These are phyloP conservation scores for Oryza rufipogon DNA, from an alignment of 176 grass and related monocot species.

Conservation along the genomic window DNA sequence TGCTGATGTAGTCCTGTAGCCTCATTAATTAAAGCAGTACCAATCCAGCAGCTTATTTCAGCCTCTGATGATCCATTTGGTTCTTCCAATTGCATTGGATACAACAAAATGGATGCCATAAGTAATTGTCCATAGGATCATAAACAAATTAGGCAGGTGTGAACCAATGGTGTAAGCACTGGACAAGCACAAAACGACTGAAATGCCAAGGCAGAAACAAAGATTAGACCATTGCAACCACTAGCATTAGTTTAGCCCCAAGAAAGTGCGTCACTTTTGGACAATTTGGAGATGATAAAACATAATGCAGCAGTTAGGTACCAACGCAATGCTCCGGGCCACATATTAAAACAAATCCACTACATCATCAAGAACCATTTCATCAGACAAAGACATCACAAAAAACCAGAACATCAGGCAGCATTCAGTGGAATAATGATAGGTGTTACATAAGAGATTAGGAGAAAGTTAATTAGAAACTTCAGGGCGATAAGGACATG, in stretches of 20 bases:
- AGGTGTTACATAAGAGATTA: conserved; percentile 16
- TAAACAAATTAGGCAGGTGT: conserved; percentile 16
- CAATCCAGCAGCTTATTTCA: conserved; percentile 12
- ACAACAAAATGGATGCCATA: neutral
- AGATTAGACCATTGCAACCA: conserved; percentile 42
- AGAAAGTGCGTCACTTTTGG: conserved; percentile 42
- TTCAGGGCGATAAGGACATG: conserved; percentile 11
- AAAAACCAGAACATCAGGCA: conserved; percentile 44
- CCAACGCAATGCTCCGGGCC: conserved; percentile 17
- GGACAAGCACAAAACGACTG: conserved; percentile 47
- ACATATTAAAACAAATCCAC: conserved; percentile 40
- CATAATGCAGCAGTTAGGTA: conserved; percentile 43
- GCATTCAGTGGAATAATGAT: conserved; percentile 25
- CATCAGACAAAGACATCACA: conserved; percentile 30
- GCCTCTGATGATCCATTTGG: conserved; percentile 15
- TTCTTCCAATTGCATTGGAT: conserved; percentile 13
- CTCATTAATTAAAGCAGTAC: neutral
- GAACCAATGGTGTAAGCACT: conserved; percentile 22
- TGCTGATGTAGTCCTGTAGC: neutral
- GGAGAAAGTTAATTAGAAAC: conserved; percentile 1
- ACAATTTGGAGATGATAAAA: conserved; percentile 33
- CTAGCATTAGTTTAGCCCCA: conserved; percentile 47
- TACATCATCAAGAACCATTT: conserved; percentile 53
- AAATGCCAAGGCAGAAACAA: conserved; percentile 16
- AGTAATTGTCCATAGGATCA: neutral